Percentiles rank a stretch among this genome's conserved stretches.
These are phyloP conservation scores for Dispira simplex DNA, from an alignment of 192 early-diverging fungal species.

Conservation along the genomic window DNA sequence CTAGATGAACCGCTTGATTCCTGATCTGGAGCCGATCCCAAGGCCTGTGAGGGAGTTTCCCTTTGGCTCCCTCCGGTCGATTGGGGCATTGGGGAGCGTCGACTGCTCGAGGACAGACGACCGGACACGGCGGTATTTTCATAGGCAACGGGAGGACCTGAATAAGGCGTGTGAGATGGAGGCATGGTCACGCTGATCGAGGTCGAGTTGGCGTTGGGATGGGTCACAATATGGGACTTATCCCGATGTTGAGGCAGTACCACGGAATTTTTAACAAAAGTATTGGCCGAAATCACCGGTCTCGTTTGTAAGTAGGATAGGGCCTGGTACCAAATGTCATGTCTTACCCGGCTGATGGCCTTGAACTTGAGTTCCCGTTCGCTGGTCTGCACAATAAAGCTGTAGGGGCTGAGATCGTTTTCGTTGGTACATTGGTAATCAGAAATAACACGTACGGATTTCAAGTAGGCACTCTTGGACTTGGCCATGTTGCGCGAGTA, in stretches of 20 bases:
- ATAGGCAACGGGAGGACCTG: neutral
- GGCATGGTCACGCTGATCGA: slow-evolving; percentile 3
- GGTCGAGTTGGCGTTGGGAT: slow-evolving; percentile 7
- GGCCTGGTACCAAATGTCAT: slow-evolving; percentile 56
- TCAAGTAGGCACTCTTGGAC: slow-evolving; percentile 42
- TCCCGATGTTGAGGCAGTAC: neutral
- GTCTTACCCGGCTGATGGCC: slow-evolving; percentile 42
- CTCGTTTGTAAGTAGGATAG: slow-evolving; percentile 29
- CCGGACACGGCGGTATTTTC: neutral
- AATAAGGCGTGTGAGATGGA: neutral
- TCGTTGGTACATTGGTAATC: slow-evolving; percentile 23
- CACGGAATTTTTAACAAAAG: neutral
- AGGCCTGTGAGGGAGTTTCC: neutral
- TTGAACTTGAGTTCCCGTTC: slow-evolving; percentile 58
- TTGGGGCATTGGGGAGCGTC: neutral
- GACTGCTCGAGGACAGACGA: neutral
- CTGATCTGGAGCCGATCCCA: neutral
- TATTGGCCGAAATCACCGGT: slow-evolving; percentile 28
- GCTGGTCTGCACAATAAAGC: slow-evolving; percentile 48
- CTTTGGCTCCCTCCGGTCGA: neutral
- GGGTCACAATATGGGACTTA: neutral
- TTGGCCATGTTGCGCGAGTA: neutral
- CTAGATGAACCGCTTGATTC: neutral
- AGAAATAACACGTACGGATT: slow-evolving; percentile 34
- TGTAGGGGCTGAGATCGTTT: slow-evolving; percentile 21